A percentile compares a stretch with the other conserved stretches of the same genome.
Evolutionary conservation across 768 basidiomycete genomes (phyloP).

Genomic region (Pleurotus ostreatus): DNA sequence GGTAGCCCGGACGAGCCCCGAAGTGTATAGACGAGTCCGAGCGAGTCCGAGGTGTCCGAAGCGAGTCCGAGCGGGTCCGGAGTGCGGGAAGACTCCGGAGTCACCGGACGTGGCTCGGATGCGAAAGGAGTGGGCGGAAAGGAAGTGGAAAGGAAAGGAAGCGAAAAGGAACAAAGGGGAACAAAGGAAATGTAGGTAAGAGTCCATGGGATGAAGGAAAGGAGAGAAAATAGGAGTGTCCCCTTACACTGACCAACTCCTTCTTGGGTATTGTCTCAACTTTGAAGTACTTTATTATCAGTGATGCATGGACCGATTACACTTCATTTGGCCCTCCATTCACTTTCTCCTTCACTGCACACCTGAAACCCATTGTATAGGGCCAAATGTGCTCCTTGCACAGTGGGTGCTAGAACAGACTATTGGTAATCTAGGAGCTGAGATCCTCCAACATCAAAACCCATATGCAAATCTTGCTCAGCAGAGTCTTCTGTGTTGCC

Average conservation of each 20-base stretch:
- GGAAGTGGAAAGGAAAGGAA: too few relatives aligned
- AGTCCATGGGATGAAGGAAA: too few relatives aligned
- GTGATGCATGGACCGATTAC: slow-evolving; percentile 12
- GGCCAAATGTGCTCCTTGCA: slow-evolving; percentile 10
- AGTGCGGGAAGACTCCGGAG: too few relatives aligned
- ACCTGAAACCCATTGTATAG: slow-evolving; percentile 13
- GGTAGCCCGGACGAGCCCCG: too few relatives aligned
- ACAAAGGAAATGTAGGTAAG: too few relatives aligned
- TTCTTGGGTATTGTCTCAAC: slow-evolving; percentile 12
- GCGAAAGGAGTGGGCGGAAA: too few relatives aligned
- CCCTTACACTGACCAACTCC: background rate
- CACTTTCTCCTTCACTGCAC: slow-evolving; percentile 14
- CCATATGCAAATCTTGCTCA: slow-evolving; percentile 19
- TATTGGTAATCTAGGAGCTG: slow-evolving; percentile 15
- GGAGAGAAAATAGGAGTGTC: too few relatives aligned
- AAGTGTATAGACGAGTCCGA: too few relatives aligned
- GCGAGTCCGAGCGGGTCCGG: too few relatives aligned
- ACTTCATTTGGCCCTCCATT: slow-evolving; percentile 16
- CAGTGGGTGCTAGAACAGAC: slow-evolving; percentile 18
- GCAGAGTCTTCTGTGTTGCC: slow-evolving; percentile 7
- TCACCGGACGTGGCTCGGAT: too few relatives aligned
- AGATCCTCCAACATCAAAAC: slow-evolving; percentile 16
- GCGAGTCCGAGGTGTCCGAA: too few relatives aligned
- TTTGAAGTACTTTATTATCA: slow-evolving; percentile 17
- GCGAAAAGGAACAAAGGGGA: too few relatives aligned